Percentiles rank a stretch among this genome's conserved stretches.
Conservation (phyloP, 768 basidiomycete species). For the Rhizopogon rudus region DNA sequence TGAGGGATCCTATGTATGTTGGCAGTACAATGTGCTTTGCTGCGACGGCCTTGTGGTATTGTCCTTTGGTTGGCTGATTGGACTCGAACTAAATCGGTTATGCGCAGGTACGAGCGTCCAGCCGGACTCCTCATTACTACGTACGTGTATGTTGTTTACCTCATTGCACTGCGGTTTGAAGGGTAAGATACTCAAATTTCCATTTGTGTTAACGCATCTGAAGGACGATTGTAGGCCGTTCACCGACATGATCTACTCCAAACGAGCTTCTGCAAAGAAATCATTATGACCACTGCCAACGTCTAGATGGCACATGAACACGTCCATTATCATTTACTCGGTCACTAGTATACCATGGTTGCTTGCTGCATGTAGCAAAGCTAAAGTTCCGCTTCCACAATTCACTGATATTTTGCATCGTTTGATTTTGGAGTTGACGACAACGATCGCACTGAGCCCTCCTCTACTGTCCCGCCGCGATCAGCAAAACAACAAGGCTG, state of each 20-base stretch:
- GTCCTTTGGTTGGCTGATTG: constrained; percentile 3
- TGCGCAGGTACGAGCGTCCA: constrained; percentile 73
- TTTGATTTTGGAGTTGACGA: background rate
- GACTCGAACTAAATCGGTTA: background rate
- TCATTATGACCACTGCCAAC: background rate
- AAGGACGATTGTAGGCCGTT: constrained; percentile 47
- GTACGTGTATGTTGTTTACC: constrained; percentile 82
- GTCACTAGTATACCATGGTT: background rate
- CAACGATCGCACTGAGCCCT: background rate
- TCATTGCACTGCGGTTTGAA: constrained; percentile 82
- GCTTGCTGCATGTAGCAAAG: background rate
- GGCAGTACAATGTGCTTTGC: constrained; percentile 90
- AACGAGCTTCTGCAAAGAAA: constrained; percentile 33
- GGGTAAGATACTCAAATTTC: constrained; percentile 51
- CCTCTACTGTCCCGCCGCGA: too few relatives aligned
- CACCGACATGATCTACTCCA: constrained; percentile 78
- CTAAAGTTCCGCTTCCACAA: background rate
- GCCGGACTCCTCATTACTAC: constrained; percentile 75
- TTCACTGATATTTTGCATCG: background rate
- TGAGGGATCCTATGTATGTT: constrained; percentile 95
- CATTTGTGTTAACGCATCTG: background rate
- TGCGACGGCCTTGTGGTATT: constrained; percentile 83
- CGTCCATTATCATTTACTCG: background rate
- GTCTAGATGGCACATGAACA: too few relatives aligned
- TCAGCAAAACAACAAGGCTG: too few relatives aligned